These are phyloP conservation scores for Pichia sp. DNA, from an alignment of 1,139 yeast genomes.

Conservation along the genomic window DNA sequence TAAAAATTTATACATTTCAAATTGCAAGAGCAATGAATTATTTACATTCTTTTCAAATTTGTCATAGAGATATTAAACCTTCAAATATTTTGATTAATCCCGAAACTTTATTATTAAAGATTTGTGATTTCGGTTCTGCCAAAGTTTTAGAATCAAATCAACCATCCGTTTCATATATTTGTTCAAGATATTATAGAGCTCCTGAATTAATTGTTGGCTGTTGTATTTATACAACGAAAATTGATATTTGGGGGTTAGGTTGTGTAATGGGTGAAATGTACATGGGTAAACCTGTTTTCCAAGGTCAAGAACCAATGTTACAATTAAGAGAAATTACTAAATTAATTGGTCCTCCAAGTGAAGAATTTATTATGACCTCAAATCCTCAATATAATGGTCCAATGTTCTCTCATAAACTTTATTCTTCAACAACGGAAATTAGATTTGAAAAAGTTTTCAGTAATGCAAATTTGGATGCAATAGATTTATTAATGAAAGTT, in stretches of 20 bases:
- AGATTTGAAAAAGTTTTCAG: conserved; percentile 66
- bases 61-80: conserved; percentile 80
- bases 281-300: conserved; percentile 74
- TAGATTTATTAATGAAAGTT: conserved; percentile 62
- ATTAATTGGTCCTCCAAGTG: conserved; percentile 66
- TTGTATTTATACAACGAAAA: conserved; percentile 66
- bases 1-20: conserved; percentile 74
- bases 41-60: conserved; percentile 69
- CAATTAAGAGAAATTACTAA: conserved; percentile 75
- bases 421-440: conserved; percentile 50
- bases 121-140: conserved; percentile 81
- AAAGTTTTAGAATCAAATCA: conserved; percentile 67
- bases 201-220: conserved; percentile 80
- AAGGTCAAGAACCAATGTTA: conserved; percentile 68
- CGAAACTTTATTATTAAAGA: conserved; percentile 53
- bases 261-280: conserved; percentile 84
- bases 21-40: conserved; percentile 77
- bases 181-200: conserved; percentile 76
- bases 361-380: conserved; percentile 63
- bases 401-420: conserved; percentile 60
- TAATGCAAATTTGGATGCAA: conserved; percentile 63
- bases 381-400: conserved; percentile 74
- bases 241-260: conserved; percentile 83
- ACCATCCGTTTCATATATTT: conserved; percentile 72
- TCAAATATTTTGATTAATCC: conserved; percentile 75